Evolutionary conservation across 495 filamentous ascomycete genomes (phyloP).

Genomic region (Penicillium crystallinum): DNA sequence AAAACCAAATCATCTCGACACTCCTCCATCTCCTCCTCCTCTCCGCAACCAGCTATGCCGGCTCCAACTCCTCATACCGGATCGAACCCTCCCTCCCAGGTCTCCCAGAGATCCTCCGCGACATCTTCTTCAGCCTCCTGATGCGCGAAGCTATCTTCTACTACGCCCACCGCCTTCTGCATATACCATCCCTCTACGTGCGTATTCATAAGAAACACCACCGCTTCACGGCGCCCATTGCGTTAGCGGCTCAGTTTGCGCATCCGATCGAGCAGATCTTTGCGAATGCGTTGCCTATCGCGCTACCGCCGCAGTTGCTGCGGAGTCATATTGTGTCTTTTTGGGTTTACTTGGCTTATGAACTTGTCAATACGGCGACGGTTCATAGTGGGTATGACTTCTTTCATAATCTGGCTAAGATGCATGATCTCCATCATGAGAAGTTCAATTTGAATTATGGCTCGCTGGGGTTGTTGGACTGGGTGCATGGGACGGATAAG

Average conservation of each 20-base stretch:
- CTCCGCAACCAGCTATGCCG: constrained; percentile 11
- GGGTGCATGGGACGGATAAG: constrained; percentile 34
- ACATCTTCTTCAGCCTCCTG: constrained; percentile 44
- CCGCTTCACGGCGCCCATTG: constrained; percentile 54
- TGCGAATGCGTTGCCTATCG: constrained; percentile 50
- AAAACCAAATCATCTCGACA: constrained; percentile 43
- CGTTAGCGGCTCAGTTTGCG: constrained; percentile 53
- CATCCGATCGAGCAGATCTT: constrained; percentile 55
- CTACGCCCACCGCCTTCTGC: constrained; percentile 50
- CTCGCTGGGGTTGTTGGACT: constrained; percentile 31
- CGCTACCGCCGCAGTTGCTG: constrained; percentile 45
- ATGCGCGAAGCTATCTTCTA: constrained; percentile 53
- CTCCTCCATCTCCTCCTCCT: constrained; percentile 32
- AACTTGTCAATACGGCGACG: constrained; percentile 45
- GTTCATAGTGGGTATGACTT: constrained; percentile 57
- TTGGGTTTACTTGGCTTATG: constrained; percentile 43
- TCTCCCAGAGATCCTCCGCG: constrained; percentile 26
- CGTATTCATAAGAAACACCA: constrained; percentile 55
- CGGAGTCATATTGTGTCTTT: constrained; percentile 47
- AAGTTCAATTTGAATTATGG: constrained; percentile 37
- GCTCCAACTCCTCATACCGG: constrained; percentile 24
- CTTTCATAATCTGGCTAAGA: constrained; percentile 33
- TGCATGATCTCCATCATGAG: constrained; percentile 51
- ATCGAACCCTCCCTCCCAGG: constrained; percentile 31
- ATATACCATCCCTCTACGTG: constrained; percentile 45